Base-by-base conservation (phyloP, 345 rosid species). In the Sonneratia alba region DNA sequence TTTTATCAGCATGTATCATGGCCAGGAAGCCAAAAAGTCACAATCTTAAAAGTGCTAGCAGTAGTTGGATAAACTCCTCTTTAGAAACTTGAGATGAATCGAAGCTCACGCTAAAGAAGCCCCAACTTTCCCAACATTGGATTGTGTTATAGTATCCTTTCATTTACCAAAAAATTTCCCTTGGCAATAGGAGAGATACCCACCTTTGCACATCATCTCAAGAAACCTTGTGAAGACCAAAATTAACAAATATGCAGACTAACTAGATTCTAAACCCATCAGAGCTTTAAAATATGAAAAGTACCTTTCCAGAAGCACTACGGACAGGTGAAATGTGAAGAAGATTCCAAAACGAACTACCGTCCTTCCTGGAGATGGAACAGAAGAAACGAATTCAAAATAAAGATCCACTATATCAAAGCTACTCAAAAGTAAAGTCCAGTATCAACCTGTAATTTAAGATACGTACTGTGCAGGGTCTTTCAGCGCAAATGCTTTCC, bases 271-370 rank as follows among this genome's bases (percentile, higher is more conserved):
- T 27, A 34, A 40, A 18, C 22, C 1, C 14, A 1, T 9, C 18
- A 19, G 36, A 67, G 51, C 70, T 74, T 64, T 48, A 56, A 71
- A 66, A 61, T 24, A 51, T 61, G 51, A 75, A 22, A 53, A 72
- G 61, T 89, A 94, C 97, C 99, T 95, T 95, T 76, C 99, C 99
- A 61, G 90, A 85, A 73, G 99, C 97, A 83, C 88, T 87, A 68
- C 97, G 93, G 76, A 95, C 81, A 5, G 97, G 99, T 40, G 99
- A 89, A 69, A 92, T 82, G 83, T 95, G 97, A 67, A 95, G 97
- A 78, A 82, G 84, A 83, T 89, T 92, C 99, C 97, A 92, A 77
- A 95, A 95, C 12, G 85, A 71, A 77, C 87, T 89, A 75, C 80
- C 80, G 49, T 95, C 89, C 84, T 88, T 95, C 86, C 99, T 95